These are phyloP conservation scores for Endocarpon pusillum DNA, from an alignment of 495 filamentous ascomycete species.

Conservation along the genomic window DNA sequence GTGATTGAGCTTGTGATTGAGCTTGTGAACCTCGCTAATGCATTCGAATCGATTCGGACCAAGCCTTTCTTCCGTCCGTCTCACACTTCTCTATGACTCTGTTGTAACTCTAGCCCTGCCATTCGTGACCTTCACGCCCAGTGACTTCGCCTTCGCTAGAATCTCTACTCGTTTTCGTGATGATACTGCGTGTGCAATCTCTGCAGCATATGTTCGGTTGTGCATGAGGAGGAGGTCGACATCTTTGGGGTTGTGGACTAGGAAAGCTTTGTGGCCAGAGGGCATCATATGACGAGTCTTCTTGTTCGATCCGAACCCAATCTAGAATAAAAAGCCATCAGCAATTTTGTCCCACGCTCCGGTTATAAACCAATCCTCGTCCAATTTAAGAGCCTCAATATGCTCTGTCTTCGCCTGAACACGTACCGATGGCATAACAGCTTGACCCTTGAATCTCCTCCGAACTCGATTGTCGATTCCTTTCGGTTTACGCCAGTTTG, in stretches of 20 bases:
- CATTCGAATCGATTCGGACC: too few species aligned
- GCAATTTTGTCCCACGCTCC: slow-evolving; percentile 3
- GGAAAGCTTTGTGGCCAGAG: slow-evolving; percentile 98
- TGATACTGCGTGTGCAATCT: slow-evolving; percentile 93
- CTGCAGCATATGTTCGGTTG: slow-evolving; percentile 95
- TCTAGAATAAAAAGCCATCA: slow-evolving; percentile 33
- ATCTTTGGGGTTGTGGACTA: slow-evolving; percentile 88
- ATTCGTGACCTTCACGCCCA: slow-evolving; percentile 98
- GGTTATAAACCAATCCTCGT: slow-evolving; percentile 1
- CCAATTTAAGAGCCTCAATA: not conserved
- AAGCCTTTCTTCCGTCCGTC: too few species aligned
- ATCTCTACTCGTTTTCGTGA: slow-evolving; percentile 97
- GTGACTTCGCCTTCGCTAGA: slow-evolving; percentile 84
- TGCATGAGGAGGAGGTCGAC: slow-evolving; percentile 98
- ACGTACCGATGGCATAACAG: slow-evolving; percentile 96
- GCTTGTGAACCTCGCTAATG: too few species aligned
- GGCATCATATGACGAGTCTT: slow-evolving; percentile 98
- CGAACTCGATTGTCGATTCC: slow-evolving; percentile 92
- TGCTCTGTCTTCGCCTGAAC: too few species aligned
- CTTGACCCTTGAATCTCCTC: slow-evolving; percentile 83
- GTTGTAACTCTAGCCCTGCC: slow-evolving; percentile 94
- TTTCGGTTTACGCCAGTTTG: slow-evolving; percentile 96
- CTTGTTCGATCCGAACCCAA: slow-evolving; percentile 95
- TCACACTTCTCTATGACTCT: too few species aligned
- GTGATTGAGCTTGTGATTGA: too few species aligned